phyloP scores from a whole-genome alignment of 2,329 filamentous ascomycete genomes.

The Pseudogymnoascus pannorum region DNA sequence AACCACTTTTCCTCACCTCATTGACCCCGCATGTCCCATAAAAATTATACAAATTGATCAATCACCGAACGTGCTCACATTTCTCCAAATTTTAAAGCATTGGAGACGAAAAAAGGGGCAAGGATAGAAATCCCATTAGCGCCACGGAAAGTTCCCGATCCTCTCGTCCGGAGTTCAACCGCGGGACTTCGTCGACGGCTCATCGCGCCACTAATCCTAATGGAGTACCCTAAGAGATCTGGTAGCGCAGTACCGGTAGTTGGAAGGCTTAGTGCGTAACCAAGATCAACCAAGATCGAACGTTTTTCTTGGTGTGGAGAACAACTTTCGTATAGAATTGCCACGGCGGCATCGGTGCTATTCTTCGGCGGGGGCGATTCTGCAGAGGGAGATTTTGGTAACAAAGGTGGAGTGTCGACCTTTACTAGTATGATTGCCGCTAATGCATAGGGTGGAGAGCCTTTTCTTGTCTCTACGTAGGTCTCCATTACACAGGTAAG shows the following conservation, averaged over 20 bases:
- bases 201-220: neutral
- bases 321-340: neutral
- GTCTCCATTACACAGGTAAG: neutral
- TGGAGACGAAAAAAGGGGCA: neutral
- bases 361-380: neutral
- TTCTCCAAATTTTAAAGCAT: neutral
- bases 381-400: neutral
- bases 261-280: conserved; percentile 4
- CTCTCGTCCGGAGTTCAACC: neutral
- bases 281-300: neutral
- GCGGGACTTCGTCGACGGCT: neutral
- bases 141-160: neutral
- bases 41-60: neutral
- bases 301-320: neutral
- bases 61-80: neutral
- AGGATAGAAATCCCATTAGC: neutral
- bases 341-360: neutral
- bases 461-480: neutral
- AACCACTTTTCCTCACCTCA: neutral
- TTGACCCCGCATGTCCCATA: neutral
- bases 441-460: neutral
- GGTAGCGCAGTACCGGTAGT: conserved; percentile 1
- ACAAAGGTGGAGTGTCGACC: neutral
- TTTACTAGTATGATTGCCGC: neutral
- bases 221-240: neutral